Evolutionary conservation across 805 yeast genomes (phyloP), one percentile per base, ranked within the genome.

Genomic region (Candida insectorum): DNA sequence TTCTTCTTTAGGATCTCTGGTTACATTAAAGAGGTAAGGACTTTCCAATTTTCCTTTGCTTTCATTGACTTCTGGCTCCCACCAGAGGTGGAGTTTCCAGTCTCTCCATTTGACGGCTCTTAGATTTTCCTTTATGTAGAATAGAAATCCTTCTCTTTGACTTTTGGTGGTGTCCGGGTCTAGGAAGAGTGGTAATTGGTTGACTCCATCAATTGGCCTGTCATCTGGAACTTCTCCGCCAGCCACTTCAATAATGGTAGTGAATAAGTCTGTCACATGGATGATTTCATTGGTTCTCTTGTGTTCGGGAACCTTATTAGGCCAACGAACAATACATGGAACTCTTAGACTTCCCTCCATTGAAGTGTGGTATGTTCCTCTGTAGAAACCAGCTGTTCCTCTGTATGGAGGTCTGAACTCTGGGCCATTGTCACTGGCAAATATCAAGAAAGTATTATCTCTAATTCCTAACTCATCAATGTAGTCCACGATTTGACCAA

Each of bases 361-460:
- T 9, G 23, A 8, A 21, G 23, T 21, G 11, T 21, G 23, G 23
- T 21, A 21, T 8, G 23, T 21, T 9, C 23, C 23, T 21, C 23
- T 21, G 11, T 9, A 21, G 23, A 21, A 21, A 8, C 23, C 23
- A 21, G 23, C 23, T 11, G 23, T 21, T 8, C 23, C 23, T 21
- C 23, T 21, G 23, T 21, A 21, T 9, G 23, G 23, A 21, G 23
- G 23, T 21, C 23, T 21, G 23, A n/a, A n/a, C 48, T 77, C 82
- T 4, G 82, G 82, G 16, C 82, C 83, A 49, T 77, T 77, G 51
- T 77, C 82, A 3, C 81, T 74, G 69, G 76, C 71, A 56, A 77
- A 77, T 21, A 75, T 40, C n/a, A 77, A 59, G 43, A 75, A 59
- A 0, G 82, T 77, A 52, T 77, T 71, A 25, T 76, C 80, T n/a